These are phyloP conservation scores for Fraxinus sp. DNA, from an alignment of 305 asterid species.

Conservation along the genomic window DNA sequence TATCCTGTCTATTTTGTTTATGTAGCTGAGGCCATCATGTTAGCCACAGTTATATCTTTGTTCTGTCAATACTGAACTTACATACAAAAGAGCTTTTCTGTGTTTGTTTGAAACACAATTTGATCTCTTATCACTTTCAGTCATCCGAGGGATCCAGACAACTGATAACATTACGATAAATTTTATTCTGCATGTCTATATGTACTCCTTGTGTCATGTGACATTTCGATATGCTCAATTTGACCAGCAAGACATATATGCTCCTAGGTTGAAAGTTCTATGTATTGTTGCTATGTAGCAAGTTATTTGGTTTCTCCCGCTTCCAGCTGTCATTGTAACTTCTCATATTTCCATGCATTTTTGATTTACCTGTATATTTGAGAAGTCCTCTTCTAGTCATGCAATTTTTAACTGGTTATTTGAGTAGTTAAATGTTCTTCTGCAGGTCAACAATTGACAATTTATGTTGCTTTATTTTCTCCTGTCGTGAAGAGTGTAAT, in stretches of 20 bases:
- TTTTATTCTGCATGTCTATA: not conserved
- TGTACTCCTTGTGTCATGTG: not conserved
- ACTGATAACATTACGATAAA: not conserved
- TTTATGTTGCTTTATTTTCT: slow-evolving; percentile 21
- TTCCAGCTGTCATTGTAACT: not conserved
- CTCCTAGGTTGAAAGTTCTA: not conserved
- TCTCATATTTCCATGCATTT: not conserved
- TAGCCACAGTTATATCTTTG: not conserved
- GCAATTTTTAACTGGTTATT: slow-evolving; percentile 11
- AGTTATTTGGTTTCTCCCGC: not conserved
- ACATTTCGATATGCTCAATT: not conserved
- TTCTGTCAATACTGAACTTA: not conserved
- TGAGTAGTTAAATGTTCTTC: slow-evolving; percentile 11
- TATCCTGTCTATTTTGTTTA: not conserved
- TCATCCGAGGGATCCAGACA: not conserved
- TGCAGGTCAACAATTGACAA: slow-evolving; percentile 27
- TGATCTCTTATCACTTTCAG: not conserved
- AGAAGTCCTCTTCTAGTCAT: slow-evolving; percentile 4
- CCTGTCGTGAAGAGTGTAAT: slow-evolving; percentile 39
- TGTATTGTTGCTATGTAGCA: not conserved
- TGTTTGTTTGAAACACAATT: not conserved
- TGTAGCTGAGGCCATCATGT: not conserved
- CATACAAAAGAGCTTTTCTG: not conserved
- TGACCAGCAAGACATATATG: not conserved
- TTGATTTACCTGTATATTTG: not conserved